Evolutionary conservation across 306 rosid species (phyloP).

Genomic region (Lablab purpureus): DNA sequence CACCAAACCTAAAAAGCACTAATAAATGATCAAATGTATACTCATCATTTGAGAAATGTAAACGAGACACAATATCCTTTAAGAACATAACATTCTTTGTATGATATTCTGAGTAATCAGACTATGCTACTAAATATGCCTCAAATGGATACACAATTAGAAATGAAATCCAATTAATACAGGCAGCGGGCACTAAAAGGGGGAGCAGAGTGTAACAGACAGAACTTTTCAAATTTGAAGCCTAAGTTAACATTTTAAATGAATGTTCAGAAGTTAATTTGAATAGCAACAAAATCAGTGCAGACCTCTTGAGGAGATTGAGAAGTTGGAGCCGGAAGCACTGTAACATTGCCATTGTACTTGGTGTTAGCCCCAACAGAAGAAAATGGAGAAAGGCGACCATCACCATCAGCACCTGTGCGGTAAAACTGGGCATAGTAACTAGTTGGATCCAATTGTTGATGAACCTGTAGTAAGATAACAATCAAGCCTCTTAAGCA

Average conservation of each 20-base stretch:
- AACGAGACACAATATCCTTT: not conserved
- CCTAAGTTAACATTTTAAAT: not conserved
- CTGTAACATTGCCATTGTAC: slow-evolving; percentile 78
- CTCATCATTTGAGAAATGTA: not conserved
- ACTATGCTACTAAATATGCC: not conserved
- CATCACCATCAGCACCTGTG: slow-evolving; percentile 82
- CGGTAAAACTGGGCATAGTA: slow-evolving; percentile 92
- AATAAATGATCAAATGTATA: slow-evolving; percentile 17
- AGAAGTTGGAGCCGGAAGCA: slow-evolving; percentile 71
- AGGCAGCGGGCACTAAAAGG: not conserved
- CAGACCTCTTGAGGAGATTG: slow-evolving; percentile 94
- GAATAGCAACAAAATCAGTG: slow-evolving; percentile 34
- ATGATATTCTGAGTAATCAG: not conserved
- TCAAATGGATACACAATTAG: not conserved
- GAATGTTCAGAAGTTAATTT: slow-evolving; percentile 21
- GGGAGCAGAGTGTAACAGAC: not conserved
- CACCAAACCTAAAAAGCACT: slow-evolving; percentile 9
- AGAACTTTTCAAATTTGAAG: slow-evolving; percentile 23
- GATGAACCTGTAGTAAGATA: slow-evolving; percentile 72
- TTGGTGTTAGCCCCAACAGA: slow-evolving; percentile 73
- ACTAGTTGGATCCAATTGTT: slow-evolving; percentile 77
- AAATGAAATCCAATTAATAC: slow-evolving; percentile 8
- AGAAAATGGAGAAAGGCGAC: slow-evolving; percentile 86
- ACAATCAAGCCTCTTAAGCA: slow-evolving; percentile 34
- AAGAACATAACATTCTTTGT: not conserved